Evolutionary conservation across 768 basidiomycete genomes (phyloP).

Genomic region (Crassisporium funariophilum): DNA sequence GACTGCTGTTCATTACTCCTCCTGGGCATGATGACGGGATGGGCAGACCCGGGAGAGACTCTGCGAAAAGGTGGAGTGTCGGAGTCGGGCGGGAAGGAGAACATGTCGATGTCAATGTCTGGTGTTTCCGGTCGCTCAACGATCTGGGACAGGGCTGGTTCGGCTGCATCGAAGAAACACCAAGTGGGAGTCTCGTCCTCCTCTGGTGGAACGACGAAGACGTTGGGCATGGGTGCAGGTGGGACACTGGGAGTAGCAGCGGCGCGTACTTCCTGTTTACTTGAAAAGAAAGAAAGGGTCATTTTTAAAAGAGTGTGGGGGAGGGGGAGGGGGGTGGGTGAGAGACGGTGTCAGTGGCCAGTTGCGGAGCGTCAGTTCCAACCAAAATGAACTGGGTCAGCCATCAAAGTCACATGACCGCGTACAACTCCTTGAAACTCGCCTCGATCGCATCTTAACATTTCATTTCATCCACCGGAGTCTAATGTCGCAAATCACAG

Average conservation of each 20-base stretch:
- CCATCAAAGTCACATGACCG: slow-evolving; percentile 33
- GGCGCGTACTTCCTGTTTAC: not conserved
- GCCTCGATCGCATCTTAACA: not conserved
- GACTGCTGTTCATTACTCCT: slow-evolving; percentile 27
- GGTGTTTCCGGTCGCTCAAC: slow-evolving; percentile 16
- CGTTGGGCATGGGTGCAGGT: slow-evolving; percentile 42
- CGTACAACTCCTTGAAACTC: slow-evolving; percentile 2
- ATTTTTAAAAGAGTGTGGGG: slow-evolving; percentile 13
- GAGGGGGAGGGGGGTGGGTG: slow-evolving; percentile 10
- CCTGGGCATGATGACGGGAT: slow-evolving; percentile 24
- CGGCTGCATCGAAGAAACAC: slow-evolving; percentile 58
- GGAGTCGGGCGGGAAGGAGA: slow-evolving; percentile 11
- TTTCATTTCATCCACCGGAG: not conserved
- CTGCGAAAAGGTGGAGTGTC: slow-evolving; percentile 23
- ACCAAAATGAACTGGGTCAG: slow-evolving; percentile 21
- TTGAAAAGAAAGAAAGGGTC: slow-evolving; percentile 6
- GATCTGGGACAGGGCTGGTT: slow-evolving; percentile 16
- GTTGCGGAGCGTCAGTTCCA: too few species aligned
- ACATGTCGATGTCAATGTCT: slow-evolving; percentile 14
- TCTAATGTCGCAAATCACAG: slow-evolving; percentile 43
- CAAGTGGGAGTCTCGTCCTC: slow-evolving; percentile 57
- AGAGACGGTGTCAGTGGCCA: slow-evolving; percentile 1
- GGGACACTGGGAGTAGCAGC: slow-evolving; percentile 12
- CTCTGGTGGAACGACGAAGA: slow-evolving; percentile 60
- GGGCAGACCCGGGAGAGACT: slow-evolving; percentile 7